phyloP scores from a whole-genome alignment of 2,329 filamentous ascomycete species.

The Aspergillus pseudotamarii region DNA sequence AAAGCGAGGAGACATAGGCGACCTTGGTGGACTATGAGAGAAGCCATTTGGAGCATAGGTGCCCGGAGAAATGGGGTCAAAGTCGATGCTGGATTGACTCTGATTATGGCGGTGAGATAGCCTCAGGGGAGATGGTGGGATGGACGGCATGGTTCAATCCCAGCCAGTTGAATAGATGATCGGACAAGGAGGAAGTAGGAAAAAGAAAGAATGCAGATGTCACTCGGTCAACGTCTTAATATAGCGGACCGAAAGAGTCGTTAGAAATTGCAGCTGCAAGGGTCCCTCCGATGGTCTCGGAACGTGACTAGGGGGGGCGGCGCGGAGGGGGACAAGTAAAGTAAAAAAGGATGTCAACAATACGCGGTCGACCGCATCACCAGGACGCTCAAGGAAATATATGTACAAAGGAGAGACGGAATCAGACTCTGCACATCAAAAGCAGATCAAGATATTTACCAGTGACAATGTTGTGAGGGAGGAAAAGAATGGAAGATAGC shows the following conservation, averaged over 20 bases:
- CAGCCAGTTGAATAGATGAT: neutral
- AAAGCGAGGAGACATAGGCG: slow-evolving; percentile 38
- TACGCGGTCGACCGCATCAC: slow-evolving; percentile 15
- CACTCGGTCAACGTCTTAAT: neutral
- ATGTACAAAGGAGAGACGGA: neutral
- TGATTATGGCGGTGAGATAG: slow-evolving; percentile 40
- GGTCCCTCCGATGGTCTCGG: neutral
- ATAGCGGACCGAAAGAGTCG: neutral
- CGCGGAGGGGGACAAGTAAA: neutral
- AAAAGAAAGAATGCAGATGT: neutral
- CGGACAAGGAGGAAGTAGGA: neutral
- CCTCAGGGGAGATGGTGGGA: slow-evolving; percentile 39
- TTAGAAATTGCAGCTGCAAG: slow-evolving; percentile 7
- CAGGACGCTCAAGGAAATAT: slow-evolving; percentile 19
- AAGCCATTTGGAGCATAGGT: slow-evolving; percentile 35
- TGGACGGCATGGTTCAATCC: slow-evolving; percentile 28
- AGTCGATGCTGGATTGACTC: slow-evolving; percentile 39
- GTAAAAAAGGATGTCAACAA: slow-evolving; percentile 11
- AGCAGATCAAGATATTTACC: slow-evolving; percentile 3
- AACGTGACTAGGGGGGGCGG: slow-evolving; percentile 6
- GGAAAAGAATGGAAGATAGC: neutral
- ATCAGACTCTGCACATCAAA: neutral
- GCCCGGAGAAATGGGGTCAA: slow-evolving; percentile 39
- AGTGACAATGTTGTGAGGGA: neutral
- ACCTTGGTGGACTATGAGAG: slow-evolving; percentile 34